Evolutionary conservation across 2,329 filamentous ascomycete genomes (phyloP).

Genomic region (Plectosphaerella sp.): DNA sequence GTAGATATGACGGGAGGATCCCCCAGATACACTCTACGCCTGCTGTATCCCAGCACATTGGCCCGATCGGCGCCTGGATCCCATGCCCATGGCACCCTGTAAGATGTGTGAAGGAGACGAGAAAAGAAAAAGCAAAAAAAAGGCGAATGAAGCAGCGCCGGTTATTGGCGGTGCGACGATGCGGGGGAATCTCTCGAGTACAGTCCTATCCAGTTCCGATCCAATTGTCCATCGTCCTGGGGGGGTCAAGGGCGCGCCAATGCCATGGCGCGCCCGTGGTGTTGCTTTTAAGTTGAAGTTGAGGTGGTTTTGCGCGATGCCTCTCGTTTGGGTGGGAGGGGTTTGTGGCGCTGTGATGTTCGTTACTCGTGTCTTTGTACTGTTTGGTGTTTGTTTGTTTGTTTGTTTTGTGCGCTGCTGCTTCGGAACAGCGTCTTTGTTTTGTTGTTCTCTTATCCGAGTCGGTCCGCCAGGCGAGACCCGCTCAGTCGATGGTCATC

Average conservation of each 20-base stretch:
- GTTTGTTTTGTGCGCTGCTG: slow-evolving; percentile 2
- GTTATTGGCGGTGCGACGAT: slow-evolving; percentile 1
- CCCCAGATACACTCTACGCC: no score
- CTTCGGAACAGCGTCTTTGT: no score
- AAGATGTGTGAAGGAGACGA: slow-evolving; percentile 2
- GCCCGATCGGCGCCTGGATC: no score
- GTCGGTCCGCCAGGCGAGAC: slow-evolving; percentile 2
- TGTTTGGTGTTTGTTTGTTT: neutral
- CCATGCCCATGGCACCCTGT: slow-evolving; percentile 3
- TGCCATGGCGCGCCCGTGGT: slow-evolving; percentile 1
- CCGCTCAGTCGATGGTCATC: slow-evolving; percentile 56
- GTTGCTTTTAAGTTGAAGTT: neutral
- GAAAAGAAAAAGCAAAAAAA: slow-evolving; percentile 11
- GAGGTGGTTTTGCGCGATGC: neutral
- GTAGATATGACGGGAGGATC: no score
- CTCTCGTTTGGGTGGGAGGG: slow-evolving; percentile 3
- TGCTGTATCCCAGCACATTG: no score
- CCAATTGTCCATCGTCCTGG: slow-evolving; percentile 7
- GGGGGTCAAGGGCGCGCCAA: neutral
- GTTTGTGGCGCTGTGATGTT: slow-evolving; percentile 4
- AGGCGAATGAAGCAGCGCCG: neutral
- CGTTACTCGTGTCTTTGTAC: slow-evolving; percentile 15
- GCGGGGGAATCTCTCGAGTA: slow-evolving; percentile 10
- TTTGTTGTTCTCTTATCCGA: slow-evolving; percentile 1
- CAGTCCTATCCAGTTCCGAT: slow-evolving; percentile 11